Percentiles rank a stretch among this genome's conserved stretches.
Conservation (phyloP, 2,329 filamentous ascomycete species). For the Herpotrichia juniperi region DNA sequence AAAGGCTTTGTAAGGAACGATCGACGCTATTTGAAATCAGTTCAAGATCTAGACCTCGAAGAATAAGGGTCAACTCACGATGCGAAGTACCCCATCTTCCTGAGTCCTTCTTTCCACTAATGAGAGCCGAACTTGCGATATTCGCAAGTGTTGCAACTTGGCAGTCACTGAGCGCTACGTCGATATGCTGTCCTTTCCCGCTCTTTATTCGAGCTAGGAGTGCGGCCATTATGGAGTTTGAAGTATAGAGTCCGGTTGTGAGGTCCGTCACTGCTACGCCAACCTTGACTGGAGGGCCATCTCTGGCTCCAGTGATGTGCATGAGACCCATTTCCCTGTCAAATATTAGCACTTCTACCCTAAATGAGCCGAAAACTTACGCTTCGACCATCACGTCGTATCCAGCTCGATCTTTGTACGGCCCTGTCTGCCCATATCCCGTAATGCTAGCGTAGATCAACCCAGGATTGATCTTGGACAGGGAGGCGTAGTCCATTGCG, state of each 20-base stretch:
- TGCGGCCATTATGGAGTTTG: conserved; percentile 94
- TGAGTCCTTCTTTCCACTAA: conserved; percentile 84
- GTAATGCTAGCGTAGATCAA: conserved; percentile 97
- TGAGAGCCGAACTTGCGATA: conserved; percentile 87
- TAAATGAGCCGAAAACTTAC: conserved; percentile 30
- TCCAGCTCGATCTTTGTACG: conserved; percentile 83
- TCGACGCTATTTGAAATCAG: conserved; percentile 70
- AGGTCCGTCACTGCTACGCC: conserved; percentile 96
- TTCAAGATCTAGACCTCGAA: not conserved
- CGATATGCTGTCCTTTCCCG: conserved; percentile 87
- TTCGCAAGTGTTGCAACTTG: conserved; percentile 95
- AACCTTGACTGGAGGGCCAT: conserved; percentile 93
- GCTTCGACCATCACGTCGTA: conserved; percentile 99
- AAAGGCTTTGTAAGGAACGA: conserved; percentile 92
- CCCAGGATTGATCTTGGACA: conserved; percentile 80
- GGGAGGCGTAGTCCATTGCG: conserved; percentile 81
- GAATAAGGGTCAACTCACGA: conserved; percentile 60
- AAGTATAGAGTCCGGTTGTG: conserved; percentile 93
- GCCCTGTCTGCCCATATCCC: conserved; percentile 94
- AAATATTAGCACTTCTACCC: conserved; percentile 16
- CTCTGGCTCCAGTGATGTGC: conserved; percentile 92
- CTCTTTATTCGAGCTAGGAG: conserved; percentile 76
- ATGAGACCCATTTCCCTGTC: conserved; percentile 85
- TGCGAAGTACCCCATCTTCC: conserved; percentile 97
- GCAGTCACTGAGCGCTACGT: conserved; percentile 89